Conservation (phyloP, 139 green algal genomes). For the Mychonastes homosphaera region DNA sequence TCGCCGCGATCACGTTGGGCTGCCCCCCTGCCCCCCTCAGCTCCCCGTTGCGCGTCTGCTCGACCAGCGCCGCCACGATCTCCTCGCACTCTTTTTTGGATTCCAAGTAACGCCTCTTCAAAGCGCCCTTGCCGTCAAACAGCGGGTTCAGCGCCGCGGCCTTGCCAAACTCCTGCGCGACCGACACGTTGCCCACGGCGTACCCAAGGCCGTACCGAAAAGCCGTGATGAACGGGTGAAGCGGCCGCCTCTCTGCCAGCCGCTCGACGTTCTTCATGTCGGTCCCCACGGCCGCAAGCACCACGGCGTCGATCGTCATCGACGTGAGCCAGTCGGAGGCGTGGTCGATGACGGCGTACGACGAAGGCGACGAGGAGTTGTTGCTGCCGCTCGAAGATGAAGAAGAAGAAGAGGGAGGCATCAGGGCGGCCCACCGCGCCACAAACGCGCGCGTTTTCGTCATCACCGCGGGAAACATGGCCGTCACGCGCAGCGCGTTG, state of each 20-base stretch:
- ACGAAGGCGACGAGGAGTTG: too few relatives aligned
- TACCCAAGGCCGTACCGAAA: conserved; percentile 8
- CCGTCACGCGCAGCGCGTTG: conserved; percentile 11
- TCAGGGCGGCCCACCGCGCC: background rate
- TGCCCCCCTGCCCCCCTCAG: too few relatives aligned
- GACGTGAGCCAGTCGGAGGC: conserved; percentile 18
- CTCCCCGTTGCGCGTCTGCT: conserved; percentile 4
- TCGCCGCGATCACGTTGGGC: too few relatives aligned
- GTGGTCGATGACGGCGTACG: too few relatives aligned
- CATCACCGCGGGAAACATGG: conserved; percentile 13
- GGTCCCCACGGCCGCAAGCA: conserved; percentile 7
- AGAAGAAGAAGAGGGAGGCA: too few relatives aligned
- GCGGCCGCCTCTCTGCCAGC: conserved; percentile 1
- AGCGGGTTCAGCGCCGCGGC: conserved; percentile 3
- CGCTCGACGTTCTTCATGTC: conserved; percentile 16
- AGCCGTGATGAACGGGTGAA: conserved; percentile 13
- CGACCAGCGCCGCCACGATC: conserved; percentile 8
- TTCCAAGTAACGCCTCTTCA: background rate
- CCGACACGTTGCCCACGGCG: background rate
- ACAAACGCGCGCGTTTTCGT: conserved; percentile 15
- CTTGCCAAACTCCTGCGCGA: conserved; percentile 1
- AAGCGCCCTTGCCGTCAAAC: conserved; percentile 4
- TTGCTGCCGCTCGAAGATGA: too few relatives aligned
- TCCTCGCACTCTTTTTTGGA: background rate
- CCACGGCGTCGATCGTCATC: conserved; percentile 20